phyloP scores from a whole-genome alignment of 2,329 filamentous ascomycete species.

The Claviceps sp. region DNA sequence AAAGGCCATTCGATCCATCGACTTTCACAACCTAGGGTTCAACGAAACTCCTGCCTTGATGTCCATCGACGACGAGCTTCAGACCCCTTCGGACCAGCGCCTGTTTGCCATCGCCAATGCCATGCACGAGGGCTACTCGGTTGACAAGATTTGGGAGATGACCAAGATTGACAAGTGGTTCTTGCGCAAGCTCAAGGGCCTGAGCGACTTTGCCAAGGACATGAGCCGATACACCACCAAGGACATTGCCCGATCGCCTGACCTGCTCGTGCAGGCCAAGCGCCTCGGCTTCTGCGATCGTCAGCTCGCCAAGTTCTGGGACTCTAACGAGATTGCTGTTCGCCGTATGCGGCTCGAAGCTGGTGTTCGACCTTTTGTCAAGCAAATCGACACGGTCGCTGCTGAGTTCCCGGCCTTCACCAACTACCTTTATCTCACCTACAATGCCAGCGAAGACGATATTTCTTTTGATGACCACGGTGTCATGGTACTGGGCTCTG shows the following conservation, averaged over 20 bases:
- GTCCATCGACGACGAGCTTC: slow-evolving; percentile 90
- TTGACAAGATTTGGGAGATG: slow-evolving; percentile 96
- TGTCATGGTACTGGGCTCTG: slow-evolving; percentile 90
- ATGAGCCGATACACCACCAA: slow-evolving; percentile 54
- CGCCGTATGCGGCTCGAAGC: slow-evolving; percentile 73
- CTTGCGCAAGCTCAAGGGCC: slow-evolving; percentile 75
- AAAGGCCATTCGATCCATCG: slow-evolving; percentile 90
- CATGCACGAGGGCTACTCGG: slow-evolving; percentile 85
- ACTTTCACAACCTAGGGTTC: slow-evolving; percentile 91
- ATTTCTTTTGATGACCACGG: slow-evolving; percentile 77
- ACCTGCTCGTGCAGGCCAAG: slow-evolving; percentile 72
- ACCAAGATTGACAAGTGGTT: slow-evolving; percentile 99
- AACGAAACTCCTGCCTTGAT: slow-evolving; percentile 84
- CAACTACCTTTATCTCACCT: slow-evolving; percentile 94
- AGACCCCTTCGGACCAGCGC: slow-evolving; percentile 94
- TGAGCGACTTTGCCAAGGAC: slow-evolving; percentile 76
- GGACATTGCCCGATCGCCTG: slow-evolving; percentile 49
- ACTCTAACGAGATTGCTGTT: slow-evolving; percentile 85
- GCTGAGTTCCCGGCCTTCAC: slow-evolving; percentile 91
- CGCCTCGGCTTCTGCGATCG: slow-evolving; percentile 87
- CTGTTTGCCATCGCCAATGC: slow-evolving; percentile 96
- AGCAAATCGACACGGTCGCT: slow-evolving; percentile 97
- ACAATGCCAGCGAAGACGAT: slow-evolving; percentile 82
- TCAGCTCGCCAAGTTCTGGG: slow-evolving; percentile 87
- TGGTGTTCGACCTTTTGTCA: slow-evolving; percentile 77